Evolutionary conservation across 768 basidiomycete species (phyloP), one percentile per base, ranked within the genome.

Genomic region (Tulasnella sp.): DNA sequence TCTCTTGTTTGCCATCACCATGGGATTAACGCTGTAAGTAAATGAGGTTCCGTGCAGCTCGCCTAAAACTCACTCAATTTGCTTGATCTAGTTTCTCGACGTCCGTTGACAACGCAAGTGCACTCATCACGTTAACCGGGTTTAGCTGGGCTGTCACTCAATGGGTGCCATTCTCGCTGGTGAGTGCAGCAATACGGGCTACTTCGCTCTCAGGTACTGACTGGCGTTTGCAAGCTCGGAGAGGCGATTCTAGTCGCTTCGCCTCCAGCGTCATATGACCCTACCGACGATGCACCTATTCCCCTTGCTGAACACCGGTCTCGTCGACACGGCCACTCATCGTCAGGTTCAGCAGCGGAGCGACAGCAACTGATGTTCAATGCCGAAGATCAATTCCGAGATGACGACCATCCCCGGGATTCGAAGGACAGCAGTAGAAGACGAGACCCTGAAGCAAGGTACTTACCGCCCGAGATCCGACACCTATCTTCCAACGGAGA

Each of bases 111-210:
- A 90, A 91, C 0, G 91, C 94, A 22, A 94, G 92, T 0, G 75
- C 90, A 15, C 86, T 98, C 77, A 88, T 97, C 71, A 88, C 91
- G 9, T 79, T 92, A 15, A 91, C 91, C 8, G 97, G 97, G 0
- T 91, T 97, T 79, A 91, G 93, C n/a, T 97, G 93, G 93, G 94
- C 95, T 6, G 87, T 98, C 72, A 88, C 91, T 0, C 91, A 92
- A 82, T 98, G 96, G 97, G 94, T 91, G 3, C 96, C 96, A 2
- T 97, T 94, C 83, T 90, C 94, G 0, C 83, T 99, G 80, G 94
- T 96, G 79, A 68, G 89, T 84, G 22, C 29, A n/a, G 17, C 76
- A 74, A 15, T 7, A 22, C 52, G 2, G 64, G 67, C 40, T 31
- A 76, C n/a, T 45, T 38, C 36, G n/a, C 19, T 19, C 69, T 36